phyloP scores from a whole-genome alignment of 306 rosid genomes.

The Gastrolobium villosum region DNA sequence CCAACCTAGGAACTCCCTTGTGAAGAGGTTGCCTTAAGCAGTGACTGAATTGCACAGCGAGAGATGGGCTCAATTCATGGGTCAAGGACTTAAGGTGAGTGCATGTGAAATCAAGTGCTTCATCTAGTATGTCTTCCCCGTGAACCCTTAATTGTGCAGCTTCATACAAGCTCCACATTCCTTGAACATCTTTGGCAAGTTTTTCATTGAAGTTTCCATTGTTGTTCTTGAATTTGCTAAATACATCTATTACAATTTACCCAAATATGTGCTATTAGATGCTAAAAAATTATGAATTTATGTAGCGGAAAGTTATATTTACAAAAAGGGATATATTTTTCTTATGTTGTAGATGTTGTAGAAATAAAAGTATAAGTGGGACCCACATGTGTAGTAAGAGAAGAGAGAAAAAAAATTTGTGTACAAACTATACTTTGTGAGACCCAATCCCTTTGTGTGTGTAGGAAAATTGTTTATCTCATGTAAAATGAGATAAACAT shows the following conservation, averaged over 20 bases:
- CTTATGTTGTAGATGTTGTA: too few species aligned
- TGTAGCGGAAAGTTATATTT: too few species aligned
- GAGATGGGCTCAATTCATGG: background rate
- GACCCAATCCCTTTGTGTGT: too few species aligned
- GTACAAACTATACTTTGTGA: too few species aligned
- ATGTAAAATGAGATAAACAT: too few species aligned
- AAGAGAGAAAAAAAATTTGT: too few species aligned
- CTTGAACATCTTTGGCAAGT: background rate
- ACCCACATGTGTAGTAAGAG: too few species aligned
- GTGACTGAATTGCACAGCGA: background rate
- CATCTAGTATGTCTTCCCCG: constrained; percentile 31
- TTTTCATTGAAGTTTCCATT: constrained; percentile 25
- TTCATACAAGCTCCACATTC: constrained; percentile 46
- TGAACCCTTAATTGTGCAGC: constrained; percentile 36
- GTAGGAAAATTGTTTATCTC: too few species aligned
- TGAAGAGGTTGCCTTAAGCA: constrained; percentile 1
- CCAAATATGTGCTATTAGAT: background rate
- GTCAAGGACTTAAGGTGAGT: constrained; percentile 7
- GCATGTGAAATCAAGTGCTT: constrained; percentile 36
- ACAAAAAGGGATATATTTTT: too few species aligned
- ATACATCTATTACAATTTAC: constrained; percentile 18
- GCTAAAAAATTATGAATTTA: too few species aligned
- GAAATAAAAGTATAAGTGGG: too few species aligned
- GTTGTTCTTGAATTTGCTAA: constrained; percentile 33
- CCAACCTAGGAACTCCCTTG: constrained; percentile 6